A percentile compares a stretch with the other conserved stretches of the same genome.
These are phyloP conservation scores for Dichomitus squalens DNA, from an alignment of 1,284 basidiomycete genomes.

Conservation along the genomic window DNA sequence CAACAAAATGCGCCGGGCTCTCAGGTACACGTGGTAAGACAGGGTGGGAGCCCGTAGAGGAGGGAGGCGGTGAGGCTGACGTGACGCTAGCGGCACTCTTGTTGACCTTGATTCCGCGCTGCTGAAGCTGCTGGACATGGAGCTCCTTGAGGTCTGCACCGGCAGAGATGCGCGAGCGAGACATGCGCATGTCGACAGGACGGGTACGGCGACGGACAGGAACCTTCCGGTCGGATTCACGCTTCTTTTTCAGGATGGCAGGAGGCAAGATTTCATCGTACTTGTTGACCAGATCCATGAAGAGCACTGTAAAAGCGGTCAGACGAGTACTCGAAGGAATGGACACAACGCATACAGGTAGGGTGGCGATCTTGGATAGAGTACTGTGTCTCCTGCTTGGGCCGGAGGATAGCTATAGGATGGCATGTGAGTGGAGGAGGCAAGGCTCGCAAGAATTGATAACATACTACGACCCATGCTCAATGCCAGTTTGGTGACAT, in stretches of 20 bases:
- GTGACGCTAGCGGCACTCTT: conserved; percentile 6
- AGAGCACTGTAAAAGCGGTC: conserved; percentile 51
- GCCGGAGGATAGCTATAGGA: conserved; percentile 73
- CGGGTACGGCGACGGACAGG: conserved; percentile 87
- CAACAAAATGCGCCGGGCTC: conserved; percentile 10
- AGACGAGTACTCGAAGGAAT: neutral
- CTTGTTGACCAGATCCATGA: conserved; percentile 83
- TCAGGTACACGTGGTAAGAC: conserved; percentile 15
- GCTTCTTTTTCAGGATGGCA: conserved; percentile 81
- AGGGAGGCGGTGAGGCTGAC: conserved; percentile 24
- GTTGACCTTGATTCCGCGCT: conserved; percentile 27
- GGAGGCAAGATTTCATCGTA: conserved; percentile 80
- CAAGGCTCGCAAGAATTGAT: neutral
- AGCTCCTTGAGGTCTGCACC: conserved; percentile 52
- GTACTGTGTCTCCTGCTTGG: conserved; percentile 79
- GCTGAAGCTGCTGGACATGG: conserved; percentile 52
- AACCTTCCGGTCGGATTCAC: conserved; percentile 80
- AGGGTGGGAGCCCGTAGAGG: conserved; percentile 4
- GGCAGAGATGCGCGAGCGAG: conserved; percentile 52
- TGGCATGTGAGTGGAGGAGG: neutral
- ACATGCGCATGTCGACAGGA: conserved; percentile 86
- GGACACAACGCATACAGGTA: conserved; percentile 48
- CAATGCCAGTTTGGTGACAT: conserved; percentile 83
- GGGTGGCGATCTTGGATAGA: conserved; percentile 88
- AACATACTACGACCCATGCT: conserved; percentile 82